Evolutionary conservation across 257 asterid species (phyloP).

Genomic region (Fraxinus anomala): DNA sequence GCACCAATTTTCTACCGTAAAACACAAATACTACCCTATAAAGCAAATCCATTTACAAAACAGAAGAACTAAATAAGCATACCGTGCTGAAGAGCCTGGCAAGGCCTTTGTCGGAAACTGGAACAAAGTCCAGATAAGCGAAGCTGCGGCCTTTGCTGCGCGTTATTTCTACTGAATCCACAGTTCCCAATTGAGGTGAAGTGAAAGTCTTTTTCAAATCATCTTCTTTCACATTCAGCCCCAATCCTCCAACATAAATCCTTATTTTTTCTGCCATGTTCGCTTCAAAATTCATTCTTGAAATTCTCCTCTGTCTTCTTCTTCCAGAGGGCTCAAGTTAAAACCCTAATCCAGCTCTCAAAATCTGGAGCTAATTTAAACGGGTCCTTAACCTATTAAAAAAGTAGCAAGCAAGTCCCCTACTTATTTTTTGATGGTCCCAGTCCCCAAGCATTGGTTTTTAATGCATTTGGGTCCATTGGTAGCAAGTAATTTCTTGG

Average conservation of each 20-base stretch:
- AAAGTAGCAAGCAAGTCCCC: neutral
- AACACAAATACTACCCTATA: neutral
- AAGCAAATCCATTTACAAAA: neutral
- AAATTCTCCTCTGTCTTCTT: neutral
- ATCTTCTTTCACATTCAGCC: constrained; percentile 55
- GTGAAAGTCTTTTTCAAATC: constrained; percentile 77
- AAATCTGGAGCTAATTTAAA: neutral
- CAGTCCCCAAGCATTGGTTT: too few species aligned
- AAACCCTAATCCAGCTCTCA: neutral
- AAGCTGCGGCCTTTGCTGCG: constrained; percentile 87
- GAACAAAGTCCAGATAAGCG: constrained; percentile 75
- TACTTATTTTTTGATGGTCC: neutral
- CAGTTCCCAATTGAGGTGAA: constrained; percentile 71
- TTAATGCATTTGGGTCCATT: too few species aligned
- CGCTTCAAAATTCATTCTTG: neutral
- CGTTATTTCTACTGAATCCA: constrained; percentile 68
- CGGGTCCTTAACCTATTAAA: neutral
- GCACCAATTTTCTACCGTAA: neutral
- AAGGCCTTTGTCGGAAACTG: constrained; percentile 83
- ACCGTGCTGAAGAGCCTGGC: constrained; percentile 92
- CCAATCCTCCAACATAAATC: constrained; percentile 81
- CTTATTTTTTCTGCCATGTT: constrained; percentile 46
- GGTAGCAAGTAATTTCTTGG: too few species aligned
- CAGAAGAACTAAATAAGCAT: neutral
- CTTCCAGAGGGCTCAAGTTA: too few species aligned